Percentiles rank a stretch among this genome's conserved stretches.
Evolutionary conservation across 768 basidiomycete species (phyloP).

Genomic region (Boletus rex-veris): DNA sequence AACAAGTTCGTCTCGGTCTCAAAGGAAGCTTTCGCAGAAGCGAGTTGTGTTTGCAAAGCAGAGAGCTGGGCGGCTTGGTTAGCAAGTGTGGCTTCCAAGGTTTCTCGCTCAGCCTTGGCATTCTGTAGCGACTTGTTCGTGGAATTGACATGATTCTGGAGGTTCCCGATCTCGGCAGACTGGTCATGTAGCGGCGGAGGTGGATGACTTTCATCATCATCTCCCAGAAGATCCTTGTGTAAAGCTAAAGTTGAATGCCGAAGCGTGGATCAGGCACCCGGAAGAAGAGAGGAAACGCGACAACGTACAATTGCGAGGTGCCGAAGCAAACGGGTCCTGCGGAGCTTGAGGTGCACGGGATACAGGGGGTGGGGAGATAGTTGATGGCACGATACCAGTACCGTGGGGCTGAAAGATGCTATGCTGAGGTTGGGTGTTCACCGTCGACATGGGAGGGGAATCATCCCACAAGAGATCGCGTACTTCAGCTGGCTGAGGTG

Average conservation of each 20-base stretch:
- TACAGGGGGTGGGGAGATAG: conserved; percentile 29
- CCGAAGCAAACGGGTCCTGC: conserved; percentile 52
- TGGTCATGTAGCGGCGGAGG: conserved; percentile 62
- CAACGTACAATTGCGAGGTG: conserved; percentile 23
- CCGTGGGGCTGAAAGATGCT: conserved; percentile 34
- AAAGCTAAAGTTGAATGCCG: conserved; percentile 11
- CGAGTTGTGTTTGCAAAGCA: conserved; percentile 78
- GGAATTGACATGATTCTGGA: conserved; percentile 79
- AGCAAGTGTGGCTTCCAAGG: conserved; percentile 61
- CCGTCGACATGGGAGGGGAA: conserved; percentile 40
- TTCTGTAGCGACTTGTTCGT: conserved; percentile 70
- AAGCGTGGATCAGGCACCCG: conserved; percentile 5
- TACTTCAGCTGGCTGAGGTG: conserved; percentile 38
- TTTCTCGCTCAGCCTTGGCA: conserved; percentile 60
- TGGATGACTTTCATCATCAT: conserved; percentile 52
- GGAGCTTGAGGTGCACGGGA: conserved; percentile 16
- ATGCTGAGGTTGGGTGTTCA: conserved; percentile 33
- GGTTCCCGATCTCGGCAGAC: conserved; percentile 84
- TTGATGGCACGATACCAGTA: conserved; percentile 32
- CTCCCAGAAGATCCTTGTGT: conserved; percentile 61
- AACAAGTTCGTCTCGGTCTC: conserved; percentile 79
- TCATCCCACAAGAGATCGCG: conserved; percentile 56
- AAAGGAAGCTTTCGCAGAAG: conserved; percentile 77
- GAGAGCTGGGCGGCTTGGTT: conserved; percentile 73
- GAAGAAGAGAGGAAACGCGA: not conserved